Evolutionary conservation across 1,139 yeast genomes (phyloP).

Genomic region (Nakaseomyces glabratus): DNA sequence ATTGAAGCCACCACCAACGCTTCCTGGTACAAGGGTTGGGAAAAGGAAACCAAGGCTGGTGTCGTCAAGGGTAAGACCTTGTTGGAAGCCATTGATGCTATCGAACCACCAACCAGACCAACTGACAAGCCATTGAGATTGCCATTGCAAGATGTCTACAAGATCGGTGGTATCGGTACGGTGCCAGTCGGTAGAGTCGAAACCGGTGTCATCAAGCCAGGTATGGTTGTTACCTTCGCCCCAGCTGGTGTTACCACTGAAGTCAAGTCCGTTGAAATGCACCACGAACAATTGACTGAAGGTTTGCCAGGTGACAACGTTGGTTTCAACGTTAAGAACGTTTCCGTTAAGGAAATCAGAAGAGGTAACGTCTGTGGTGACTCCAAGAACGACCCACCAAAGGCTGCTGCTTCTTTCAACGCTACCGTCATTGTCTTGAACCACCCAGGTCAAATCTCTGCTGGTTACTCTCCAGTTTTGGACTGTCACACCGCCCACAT

Average conservation of each 20-base stretch:
- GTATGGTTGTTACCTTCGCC: constrained; percentile 85
- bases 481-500: constrained; percentile 79
- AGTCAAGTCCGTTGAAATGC: constrained; percentile 91
- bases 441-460: constrained; percentile 91
- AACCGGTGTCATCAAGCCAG: constrained; percentile 87
- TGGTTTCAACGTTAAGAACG: constrained; percentile 92
- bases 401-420: constrained; percentile 72
- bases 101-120: constrained; percentile 80
- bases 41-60: constrained; percentile 77
- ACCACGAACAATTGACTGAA: constrained; percentile 77
- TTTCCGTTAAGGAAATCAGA: constrained; percentile 87
- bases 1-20: constrained; percentile 74
- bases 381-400: constrained; percentile 91
- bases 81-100: constrained; percentile 79
- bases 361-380: constrained; percentile 96
- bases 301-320: constrained; percentile 94
- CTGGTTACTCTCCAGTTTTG: constrained; percentile 89
- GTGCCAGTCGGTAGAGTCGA: constrained; percentile 94
- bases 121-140: constrained; percentile 86
- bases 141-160: constrained; percentile 67
- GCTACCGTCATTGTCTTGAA: constrained; percentile 85
- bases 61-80: constrained; percentile 74
- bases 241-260: constrained; percentile 91
- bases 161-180: constrained; percentile 89
- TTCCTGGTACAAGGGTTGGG: constrained; percentile 91